Percentiles rank a stretch among this genome's conserved stretches.
Conservation (phyloP, 345 rosid species). For the Streptanthus diversifolius region DNA sequence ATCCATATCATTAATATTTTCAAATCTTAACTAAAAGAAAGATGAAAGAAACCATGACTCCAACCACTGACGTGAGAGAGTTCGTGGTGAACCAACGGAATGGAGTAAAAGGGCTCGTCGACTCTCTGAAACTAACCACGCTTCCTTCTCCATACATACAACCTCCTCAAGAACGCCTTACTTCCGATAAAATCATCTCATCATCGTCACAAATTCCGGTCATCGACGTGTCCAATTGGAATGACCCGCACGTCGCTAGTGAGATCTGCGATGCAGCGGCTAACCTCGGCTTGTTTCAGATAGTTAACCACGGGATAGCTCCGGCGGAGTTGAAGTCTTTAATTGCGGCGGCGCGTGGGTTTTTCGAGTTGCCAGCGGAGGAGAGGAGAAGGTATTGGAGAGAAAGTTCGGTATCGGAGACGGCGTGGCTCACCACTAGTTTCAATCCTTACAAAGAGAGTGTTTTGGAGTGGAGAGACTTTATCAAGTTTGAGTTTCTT, state of each 20-base stretch:
- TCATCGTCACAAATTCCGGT: slow-evolving; percentile 22
- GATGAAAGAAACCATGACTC: neutral
- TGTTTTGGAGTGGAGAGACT: slow-evolving; percentile 51
- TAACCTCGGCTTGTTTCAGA: slow-evolving; percentile 33
- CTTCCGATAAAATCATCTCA: slow-evolving; percentile 27
- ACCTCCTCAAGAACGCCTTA: slow-evolving; percentile 38
- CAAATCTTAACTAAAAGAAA: neutral
- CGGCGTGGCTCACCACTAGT: slow-evolving; percentile 36
- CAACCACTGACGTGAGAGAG: slow-evolving; percentile 15
- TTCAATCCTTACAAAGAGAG: slow-evolving; percentile 30
- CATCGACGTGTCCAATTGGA: slow-evolving; percentile 35
- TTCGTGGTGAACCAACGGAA: slow-evolving; percentile 41
- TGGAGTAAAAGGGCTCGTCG: slow-evolving; percentile 49
- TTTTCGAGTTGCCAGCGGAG: slow-evolving; percentile 36
- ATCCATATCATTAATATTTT: neutral
- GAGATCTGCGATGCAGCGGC: slow-evolving; percentile 30
- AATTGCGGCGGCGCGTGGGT: slow-evolving; percentile 34
- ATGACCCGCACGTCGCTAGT: neutral
- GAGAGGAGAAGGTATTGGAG: slow-evolving; percentile 38
- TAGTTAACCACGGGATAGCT: slow-evolving; percentile 33
- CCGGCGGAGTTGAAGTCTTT: slow-evolving; percentile 27
- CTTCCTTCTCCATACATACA: slow-evolving; percentile 42
- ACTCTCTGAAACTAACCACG: slow-evolving; percentile 16
- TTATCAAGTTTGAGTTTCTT: slow-evolving; percentile 37
- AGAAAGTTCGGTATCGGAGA: slow-evolving; percentile 33